Evolutionary conservation across 805 yeast genomes (phyloP).

Genomic region (Debaryomyces maramus): DNA sequence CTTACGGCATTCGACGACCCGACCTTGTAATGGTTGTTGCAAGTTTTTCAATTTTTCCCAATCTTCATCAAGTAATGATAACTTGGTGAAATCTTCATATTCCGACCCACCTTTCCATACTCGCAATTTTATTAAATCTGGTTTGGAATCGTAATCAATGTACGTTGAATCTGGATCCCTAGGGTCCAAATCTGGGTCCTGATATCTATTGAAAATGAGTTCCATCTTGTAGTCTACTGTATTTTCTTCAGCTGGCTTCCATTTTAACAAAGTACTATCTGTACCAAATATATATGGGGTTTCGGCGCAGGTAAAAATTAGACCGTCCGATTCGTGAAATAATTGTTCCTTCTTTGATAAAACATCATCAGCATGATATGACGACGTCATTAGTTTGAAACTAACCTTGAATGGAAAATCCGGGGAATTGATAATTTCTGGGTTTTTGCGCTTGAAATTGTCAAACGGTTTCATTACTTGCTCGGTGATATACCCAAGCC

Average conservation of each 20-base stretch:
- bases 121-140: conserved; percentile 56
- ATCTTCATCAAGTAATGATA: conserved; percentile 65
- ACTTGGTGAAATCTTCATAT: conserved; percentile 66
- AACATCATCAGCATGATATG: conserved; percentile 76
- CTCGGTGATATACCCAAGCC: conserved; percentile 84
- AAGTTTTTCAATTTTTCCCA: conserved; percentile 74
- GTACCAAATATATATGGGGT: conserved; percentile 89
- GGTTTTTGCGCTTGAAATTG: conserved; percentile 63
- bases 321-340: conserved; percentile 90
- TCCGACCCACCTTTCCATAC: conserved; percentile 75
- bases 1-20: conserved; percentile 83
- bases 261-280: conserved; percentile 79
- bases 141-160: conserved; percentile 78
- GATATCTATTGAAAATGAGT: conserved; percentile 56
- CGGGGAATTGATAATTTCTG: conserved; percentile 64
- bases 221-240: conserved; percentile 83
- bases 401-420: conserved; percentile 81
- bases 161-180: conserved; percentile 72
- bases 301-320: conserved; percentile 87
- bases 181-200: conserved; percentile 64
- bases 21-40: conserved; percentile 81
- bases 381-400: conserved; percentile 83
- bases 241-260: conserved; percentile 98
- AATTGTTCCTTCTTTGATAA: conserved; percentile 68
- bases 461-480: conserved; percentile 81